These are phyloP conservation scores for Macrotyloma uniflorum DNA, from an alignment of 306 rosid genomes.

Conservation along the genomic window DNA sequence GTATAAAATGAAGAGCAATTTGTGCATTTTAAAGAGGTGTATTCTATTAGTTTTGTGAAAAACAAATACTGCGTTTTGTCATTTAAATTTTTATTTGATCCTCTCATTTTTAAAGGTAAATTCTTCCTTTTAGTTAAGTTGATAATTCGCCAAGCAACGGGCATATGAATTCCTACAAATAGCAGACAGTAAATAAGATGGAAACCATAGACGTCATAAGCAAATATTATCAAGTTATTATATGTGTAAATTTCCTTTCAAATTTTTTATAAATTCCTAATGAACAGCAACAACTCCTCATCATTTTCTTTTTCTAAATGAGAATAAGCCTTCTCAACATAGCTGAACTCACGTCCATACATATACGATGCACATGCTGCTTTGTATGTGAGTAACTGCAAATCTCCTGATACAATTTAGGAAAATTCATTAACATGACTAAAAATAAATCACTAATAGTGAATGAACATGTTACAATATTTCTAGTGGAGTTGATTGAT, in stretches of 20 bases:
- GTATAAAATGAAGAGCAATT: too few relatives aligned
- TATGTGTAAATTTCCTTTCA: neutral
- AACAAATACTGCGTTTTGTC: too few relatives aligned
- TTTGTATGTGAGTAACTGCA: constrained; percentile 71
- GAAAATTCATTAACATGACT: constrained; percentile 1
- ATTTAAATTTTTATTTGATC: too few relatives aligned
- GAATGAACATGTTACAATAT: neutral
- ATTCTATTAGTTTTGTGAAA: too few relatives aligned
- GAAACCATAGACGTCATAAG: too few relatives aligned
- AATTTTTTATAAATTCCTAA: constrained; percentile 40
- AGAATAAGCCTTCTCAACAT: constrained; percentile 52
- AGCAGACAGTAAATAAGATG: too few relatives aligned
- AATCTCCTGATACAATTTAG: constrained; percentile 57
- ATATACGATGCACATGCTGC: constrained; percentile 77
- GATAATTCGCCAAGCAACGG: too few relatives aligned
- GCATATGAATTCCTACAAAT: too few relatives aligned
- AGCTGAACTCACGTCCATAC: constrained; percentile 58
- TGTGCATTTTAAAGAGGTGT: too few relatives aligned
- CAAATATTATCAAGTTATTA: neutral
- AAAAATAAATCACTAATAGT: neutral
- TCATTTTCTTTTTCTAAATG: constrained; percentile 50
- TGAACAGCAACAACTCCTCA: constrained; percentile 54
- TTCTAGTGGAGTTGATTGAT: neutral
- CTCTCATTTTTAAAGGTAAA: too few relatives aligned
- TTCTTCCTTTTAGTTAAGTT: too few relatives aligned